Conservation (phyloP, 1,139 yeast genomes). For the Spathaspora sp. region DNA sequence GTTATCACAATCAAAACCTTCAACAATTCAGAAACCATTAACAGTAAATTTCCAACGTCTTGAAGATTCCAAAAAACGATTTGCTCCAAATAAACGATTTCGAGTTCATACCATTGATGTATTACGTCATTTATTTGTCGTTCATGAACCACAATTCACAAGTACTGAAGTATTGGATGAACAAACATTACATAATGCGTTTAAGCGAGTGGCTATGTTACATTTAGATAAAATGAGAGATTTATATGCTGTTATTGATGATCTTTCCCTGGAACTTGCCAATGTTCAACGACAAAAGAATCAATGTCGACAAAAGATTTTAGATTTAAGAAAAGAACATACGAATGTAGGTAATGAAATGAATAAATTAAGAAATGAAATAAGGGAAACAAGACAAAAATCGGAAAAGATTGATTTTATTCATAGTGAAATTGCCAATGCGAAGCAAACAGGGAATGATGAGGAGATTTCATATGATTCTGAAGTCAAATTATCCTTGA, state of each 20-base stretch:
- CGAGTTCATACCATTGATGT: conserved; percentile 27
- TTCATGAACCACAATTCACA: conserved; percentile 23
- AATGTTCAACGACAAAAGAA: conserved; percentile 41
- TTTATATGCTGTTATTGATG: conserved; percentile 42
- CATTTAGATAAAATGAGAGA: conserved; percentile 34
- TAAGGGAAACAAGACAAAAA: conserved; percentile 23
- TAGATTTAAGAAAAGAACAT: conserved; percentile 38
- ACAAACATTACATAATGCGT: conserved; percentile 26
- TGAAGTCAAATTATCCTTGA: conserved; percentile 9
- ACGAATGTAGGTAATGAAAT: conserved; percentile 38
- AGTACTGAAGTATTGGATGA: conserved; percentile 20
- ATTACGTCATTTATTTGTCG: conserved; percentile 29
- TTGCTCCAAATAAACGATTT: conserved; percentile 4
- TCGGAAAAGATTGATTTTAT: conserved; percentile 23
- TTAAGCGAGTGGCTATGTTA: conserved; percentile 29
- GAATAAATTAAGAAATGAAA: conserved; percentile 35
- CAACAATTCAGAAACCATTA: conserved; percentile 1
- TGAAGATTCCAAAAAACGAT: conserved; percentile 2
- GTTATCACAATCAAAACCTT: not conserved
- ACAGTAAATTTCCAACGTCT: conserved; percentile 9
- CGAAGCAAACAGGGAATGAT: conserved; percentile 1
- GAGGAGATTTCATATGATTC: not conserved
- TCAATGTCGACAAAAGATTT: conserved; percentile 38
- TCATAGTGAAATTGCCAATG: conserved; percentile 10
- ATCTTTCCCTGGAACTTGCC: conserved; percentile 35